Evolutionary conservation across 306 rosid species (phyloP).

Genomic region (Vicia faba): DNA sequence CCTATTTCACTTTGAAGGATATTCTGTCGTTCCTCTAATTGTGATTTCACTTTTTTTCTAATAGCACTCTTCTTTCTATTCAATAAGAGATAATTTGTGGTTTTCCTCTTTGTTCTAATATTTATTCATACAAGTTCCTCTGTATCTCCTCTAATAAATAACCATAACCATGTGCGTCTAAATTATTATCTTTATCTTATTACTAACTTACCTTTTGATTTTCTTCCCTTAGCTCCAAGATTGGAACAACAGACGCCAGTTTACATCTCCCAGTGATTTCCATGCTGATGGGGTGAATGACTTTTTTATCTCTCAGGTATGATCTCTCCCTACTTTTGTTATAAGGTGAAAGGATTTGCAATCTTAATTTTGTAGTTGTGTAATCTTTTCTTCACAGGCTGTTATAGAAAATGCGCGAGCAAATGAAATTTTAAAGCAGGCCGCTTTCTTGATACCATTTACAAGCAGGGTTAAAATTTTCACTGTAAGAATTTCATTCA

Average conservation of each 20-base stretch:
- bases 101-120: slow-evolving; percentile 17
- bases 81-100: slow-evolving; percentile 9
- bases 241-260: slow-evolving; percentile 94
- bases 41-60: slow-evolving; percentile 19
- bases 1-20: slow-evolving; percentile 27
- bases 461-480: slow-evolving; percentile 98
- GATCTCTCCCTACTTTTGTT: slow-evolving; percentile 27
- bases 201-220: slow-evolving; percentile 37
- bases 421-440: slow-evolving; percentile 89
- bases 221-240: slow-evolving; percentile 78
- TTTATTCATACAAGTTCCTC: slow-evolving; percentile 29
- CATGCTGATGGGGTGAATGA: slow-evolving; percentile 99
- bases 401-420: slow-evolving; percentile 77
- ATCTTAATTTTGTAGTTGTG: slow-evolving; percentile 11
- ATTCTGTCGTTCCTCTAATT: slow-evolving; percentile 9
- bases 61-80: not conserved
- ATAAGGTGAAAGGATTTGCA: slow-evolving; percentile 21
- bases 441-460: slow-evolving; percentile 93
- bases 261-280: slow-evolving; percentile 81
- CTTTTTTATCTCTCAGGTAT: slow-evolving; percentile 94
- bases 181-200: slow-evolving; percentile 1
- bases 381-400: slow-evolving; percentile 57
- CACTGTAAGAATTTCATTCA: slow-evolving; percentile 59
- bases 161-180: slow-evolving; percentile 16
- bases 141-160: slow-evolving; percentile 19